These are phyloP conservation scores for Acer yangbiense DNA, from an alignment of 345 rosid species.

Conservation along the genomic window DNA sequence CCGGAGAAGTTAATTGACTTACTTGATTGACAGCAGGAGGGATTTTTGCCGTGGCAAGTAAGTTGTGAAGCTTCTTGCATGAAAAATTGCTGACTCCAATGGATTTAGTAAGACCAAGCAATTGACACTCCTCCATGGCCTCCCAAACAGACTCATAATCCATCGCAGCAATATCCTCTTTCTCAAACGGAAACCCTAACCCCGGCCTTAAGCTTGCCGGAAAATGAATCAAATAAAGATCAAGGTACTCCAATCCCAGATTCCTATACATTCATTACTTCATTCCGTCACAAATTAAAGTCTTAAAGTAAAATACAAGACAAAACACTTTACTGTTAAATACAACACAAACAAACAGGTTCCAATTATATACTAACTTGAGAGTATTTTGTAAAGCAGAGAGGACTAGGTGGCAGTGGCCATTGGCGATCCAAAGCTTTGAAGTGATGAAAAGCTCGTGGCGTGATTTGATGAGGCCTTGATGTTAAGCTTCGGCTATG, in stretches of 20 bases:
- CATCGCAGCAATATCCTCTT: conserved; percentile 15
- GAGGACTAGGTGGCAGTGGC: neutral
- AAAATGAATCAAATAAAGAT: conserved; percentile 24
- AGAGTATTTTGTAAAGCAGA: conserved; percentile 2
- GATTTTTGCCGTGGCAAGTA: conserved; percentile 24
- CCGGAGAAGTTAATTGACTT: neutral
- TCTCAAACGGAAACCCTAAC: neutral
- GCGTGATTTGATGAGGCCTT: conserved; percentile 5
- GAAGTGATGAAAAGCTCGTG: conserved; percentile 12
- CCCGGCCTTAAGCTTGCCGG: conserved; percentile 23
- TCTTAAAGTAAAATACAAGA: too few relatives aligned
- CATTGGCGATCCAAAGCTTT: conserved; percentile 1
- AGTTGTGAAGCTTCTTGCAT: conserved; percentile 16
- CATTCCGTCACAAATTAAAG: too few relatives aligned
- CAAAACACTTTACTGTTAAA: too few relatives aligned
- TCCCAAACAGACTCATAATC: conserved; percentile 26
- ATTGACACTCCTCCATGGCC: conserved; percentile 29
- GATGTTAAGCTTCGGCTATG: conserved; percentile 13
- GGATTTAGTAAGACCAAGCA: conserved; percentile 27
- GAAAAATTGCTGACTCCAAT: conserved; percentile 30
- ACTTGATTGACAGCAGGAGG: conserved; percentile 29
- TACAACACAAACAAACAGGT: neutral
- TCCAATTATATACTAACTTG: too few relatives aligned
- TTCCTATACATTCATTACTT: conserved; percentile 1
- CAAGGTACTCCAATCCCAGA: conserved; percentile 25